These are phyloP conservation scores for Stemphylium vesicarium DNA, from an alignment of 2,329 filamentous ascomycete species.

Conservation along the genomic window DNA sequence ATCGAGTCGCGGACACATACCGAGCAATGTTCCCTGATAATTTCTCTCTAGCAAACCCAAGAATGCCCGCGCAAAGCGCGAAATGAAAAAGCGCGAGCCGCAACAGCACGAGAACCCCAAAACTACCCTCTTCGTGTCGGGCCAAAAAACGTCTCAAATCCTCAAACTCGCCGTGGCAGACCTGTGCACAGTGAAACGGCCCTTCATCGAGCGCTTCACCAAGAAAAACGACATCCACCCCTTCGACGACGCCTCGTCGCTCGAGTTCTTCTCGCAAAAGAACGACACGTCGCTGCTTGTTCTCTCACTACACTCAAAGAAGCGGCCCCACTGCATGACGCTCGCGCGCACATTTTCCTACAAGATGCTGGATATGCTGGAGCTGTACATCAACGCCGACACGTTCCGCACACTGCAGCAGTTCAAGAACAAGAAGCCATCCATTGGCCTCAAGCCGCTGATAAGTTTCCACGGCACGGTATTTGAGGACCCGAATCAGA, in stretches of 20 bases:
- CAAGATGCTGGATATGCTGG: constrained; percentile 93
- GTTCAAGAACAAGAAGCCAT: constrained; percentile 70
- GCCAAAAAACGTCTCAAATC: constrained; percentile 82
- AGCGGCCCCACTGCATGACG: constrained; percentile 90
- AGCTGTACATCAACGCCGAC: constrained; percentile 80
- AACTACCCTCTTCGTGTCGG: constrained; percentile 85
- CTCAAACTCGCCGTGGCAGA: constrained; percentile 85
- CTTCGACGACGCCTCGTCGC: constrained; percentile 84
- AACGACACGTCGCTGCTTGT: constrained; percentile 89
- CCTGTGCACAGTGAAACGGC: constrained; percentile 82
- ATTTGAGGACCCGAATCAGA: constrained; percentile 80
- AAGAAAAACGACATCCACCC: constrained; percentile 98
- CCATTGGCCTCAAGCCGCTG: constrained; percentile 86
- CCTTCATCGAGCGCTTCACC: constrained; percentile 85
- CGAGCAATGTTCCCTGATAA: background rate
- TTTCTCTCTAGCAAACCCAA: constrained; percentile 64
- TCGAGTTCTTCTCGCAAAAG: constrained; percentile 96
- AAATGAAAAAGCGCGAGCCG: constrained; percentile 89
- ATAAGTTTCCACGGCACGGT: constrained; percentile 87
- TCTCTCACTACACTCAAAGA: constrained; percentile 88
- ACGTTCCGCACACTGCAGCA: constrained; percentile 72
- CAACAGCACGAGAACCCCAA: constrained; percentile 91
- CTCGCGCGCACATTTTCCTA: constrained; percentile 81
- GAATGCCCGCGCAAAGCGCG: constrained; percentile 91
- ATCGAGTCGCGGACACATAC: background rate